Conservation (phyloP, 1,139 yeast genomes). For the Kazachstania sp. region DNA sequence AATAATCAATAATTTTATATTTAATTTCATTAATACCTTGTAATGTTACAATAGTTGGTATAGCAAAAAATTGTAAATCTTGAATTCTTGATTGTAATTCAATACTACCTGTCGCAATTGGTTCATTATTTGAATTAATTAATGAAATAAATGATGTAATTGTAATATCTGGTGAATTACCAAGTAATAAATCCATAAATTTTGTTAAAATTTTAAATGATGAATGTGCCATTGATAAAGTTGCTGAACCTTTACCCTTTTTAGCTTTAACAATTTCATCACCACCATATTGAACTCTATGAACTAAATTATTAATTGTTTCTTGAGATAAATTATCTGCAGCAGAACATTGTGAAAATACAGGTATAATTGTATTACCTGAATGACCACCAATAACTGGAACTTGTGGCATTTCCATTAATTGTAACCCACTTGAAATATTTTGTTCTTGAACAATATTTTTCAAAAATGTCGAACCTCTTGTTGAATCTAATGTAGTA, state of each 20-base stretch:
- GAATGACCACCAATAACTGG: slow-evolving; percentile 97
- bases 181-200: slow-evolving; percentile 45
- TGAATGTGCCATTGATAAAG: slow-evolving; percentile 95
- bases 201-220: slow-evolving; percentile 71
- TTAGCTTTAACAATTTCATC: slow-evolving; percentile 95
- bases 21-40: slow-evolving; percentile 53
- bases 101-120: slow-evolving; percentile 33
- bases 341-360: slow-evolving; percentile 43
- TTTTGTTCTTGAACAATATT: slow-evolving; percentile 43
- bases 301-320: slow-evolving; percentile 58
- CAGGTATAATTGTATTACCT: slow-evolving; percentile 58
- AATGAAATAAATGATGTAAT: slow-evolving; percentile 17
- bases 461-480: slow-evolving; percentile 77
- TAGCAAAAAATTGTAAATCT: slow-evolving; percentile 52
- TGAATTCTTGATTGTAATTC: slow-evolving; percentile 19
- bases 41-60: slow-evolving; percentile 50
- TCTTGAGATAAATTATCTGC: slow-evolving; percentile 31
- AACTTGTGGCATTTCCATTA: slow-evolving; percentile 43
- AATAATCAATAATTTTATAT: slow-evolving; percentile 40
- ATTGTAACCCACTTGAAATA: slow-evolving; percentile 1
- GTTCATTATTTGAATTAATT: slow-evolving; percentile 24
- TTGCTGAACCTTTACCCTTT: slow-evolving; percentile 91
- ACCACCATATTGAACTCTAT: slow-evolving; percentile 94
- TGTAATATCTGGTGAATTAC: slow-evolving; percentile 14
- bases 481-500: slow-evolving; percentile 81